Evolutionary conservation across 495 filamentous ascomycete genomes (phyloP).

Genomic region (Aspergillus bertholletiae): DNA sequence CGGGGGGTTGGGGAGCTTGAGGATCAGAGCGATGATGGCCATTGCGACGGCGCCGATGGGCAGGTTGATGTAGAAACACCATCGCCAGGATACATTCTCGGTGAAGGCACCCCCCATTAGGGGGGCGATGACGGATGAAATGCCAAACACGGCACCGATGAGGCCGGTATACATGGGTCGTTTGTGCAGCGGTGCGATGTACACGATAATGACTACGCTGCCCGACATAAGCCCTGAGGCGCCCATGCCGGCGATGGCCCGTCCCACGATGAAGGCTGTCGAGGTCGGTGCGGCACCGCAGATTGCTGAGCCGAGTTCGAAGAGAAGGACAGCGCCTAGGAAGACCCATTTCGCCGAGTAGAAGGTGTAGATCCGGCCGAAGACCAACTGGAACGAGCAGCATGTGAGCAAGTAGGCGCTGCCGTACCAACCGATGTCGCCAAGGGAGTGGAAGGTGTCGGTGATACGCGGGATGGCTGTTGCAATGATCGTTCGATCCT

Average conservation of each 20-base stretch:
- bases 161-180: slow-evolving; percentile 49
- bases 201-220: slow-evolving; percentile 51
- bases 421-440: slow-evolving; percentile 53
- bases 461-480: slow-evolving; percentile 25
- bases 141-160: slow-evolving; percentile 45
- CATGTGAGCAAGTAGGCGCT: slow-evolving; percentile 43
- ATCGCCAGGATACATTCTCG: slow-evolving; percentile 58
- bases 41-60: slow-evolving; percentile 4
- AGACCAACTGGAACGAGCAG: slow-evolving; percentile 41
- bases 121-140: slow-evolving; percentile 30
- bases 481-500: slow-evolving; percentile 33
- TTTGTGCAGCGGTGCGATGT: slow-evolving; percentile 50
- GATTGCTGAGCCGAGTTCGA: slow-evolving; percentile 69
- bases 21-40: neutral
- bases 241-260: slow-evolving; percentile 73
- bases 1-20: neutral
- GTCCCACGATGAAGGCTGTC: slow-evolving; percentile 68
- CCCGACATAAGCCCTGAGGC: slow-evolving; percentile 59
- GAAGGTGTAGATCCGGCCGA: slow-evolving; percentile 33
- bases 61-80: slow-evolving; percentile 70
- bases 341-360: slow-evolving; percentile 45
- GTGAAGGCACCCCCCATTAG: slow-evolving; percentile 50
- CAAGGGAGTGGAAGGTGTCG: slow-evolving; percentile 16
- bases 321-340: slow-evolving; percentile 33
- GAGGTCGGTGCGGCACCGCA: slow-evolving; percentile 71